Conservation (phyloP, 2,329 filamentous ascomycete species). For the Hypomyces perniciosus region DNA sequence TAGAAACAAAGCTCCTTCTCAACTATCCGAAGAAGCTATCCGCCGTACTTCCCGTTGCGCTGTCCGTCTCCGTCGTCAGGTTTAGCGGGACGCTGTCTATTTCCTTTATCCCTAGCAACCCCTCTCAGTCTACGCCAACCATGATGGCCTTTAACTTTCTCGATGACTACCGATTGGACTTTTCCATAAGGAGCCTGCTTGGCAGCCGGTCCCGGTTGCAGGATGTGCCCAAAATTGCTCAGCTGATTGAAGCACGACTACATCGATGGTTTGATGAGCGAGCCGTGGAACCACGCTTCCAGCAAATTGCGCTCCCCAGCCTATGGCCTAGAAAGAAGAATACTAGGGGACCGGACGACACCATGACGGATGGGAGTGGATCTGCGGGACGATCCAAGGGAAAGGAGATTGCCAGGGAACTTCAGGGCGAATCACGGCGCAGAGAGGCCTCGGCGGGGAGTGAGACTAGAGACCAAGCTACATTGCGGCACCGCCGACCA, state of each 20-base stretch:
- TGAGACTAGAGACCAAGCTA: slow-evolving; percentile 30
- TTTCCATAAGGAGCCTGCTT: slow-evolving; percentile 72
- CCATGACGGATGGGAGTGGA: slow-evolving; percentile 38
- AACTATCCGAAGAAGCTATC: slow-evolving; percentile 91
- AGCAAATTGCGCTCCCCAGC: slow-evolving; percentile 77
- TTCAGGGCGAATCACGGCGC: slow-evolving; percentile 43
- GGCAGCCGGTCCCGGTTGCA: slow-evolving; percentile 74
- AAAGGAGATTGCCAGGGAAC: slow-evolving; percentile 45
- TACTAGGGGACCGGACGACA: slow-evolving; percentile 65
- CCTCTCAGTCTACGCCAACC: slow-evolving; percentile 65
- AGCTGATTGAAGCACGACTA: slow-evolving; percentile 71
- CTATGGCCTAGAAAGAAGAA: slow-evolving; percentile 83
- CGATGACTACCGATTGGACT: slow-evolving; percentile 79
- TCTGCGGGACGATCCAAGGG: slow-evolving; percentile 49
- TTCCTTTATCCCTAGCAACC: slow-evolving; percentile 78
- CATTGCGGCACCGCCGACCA: slow-evolving; percentile 35
- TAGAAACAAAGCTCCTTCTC: slow-evolving; percentile 88
- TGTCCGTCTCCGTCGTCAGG: slow-evolving; percentile 84
- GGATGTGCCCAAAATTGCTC: slow-evolving; percentile 83
- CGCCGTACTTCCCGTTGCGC: slow-evolving; percentile 83
- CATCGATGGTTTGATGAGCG: slow-evolving; percentile 87
- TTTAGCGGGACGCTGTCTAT: slow-evolving; percentile 94
- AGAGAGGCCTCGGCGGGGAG: slow-evolving; percentile 42
- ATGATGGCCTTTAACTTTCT: slow-evolving; percentile 93
- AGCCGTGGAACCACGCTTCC: slow-evolving; percentile 78